These are phyloP conservation scores for Capsella rubella DNA, from an alignment of 441 rosid species.

Conservation along the genomic window DNA sequence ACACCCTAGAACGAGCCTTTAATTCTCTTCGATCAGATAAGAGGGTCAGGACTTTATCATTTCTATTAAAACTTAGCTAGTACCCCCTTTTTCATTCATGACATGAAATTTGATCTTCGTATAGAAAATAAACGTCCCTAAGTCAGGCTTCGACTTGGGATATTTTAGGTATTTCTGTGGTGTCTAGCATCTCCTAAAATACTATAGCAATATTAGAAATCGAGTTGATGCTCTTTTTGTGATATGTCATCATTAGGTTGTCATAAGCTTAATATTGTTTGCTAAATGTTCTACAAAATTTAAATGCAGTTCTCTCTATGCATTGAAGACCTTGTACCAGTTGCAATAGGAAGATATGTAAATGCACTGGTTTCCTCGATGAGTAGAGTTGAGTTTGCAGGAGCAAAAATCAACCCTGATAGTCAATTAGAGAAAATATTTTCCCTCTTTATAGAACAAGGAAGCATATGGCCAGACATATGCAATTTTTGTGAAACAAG, in stretches of 20 bases:
- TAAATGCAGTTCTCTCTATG: slow-evolving; percentile 86
- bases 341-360: slow-evolving; percentile 89
- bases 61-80: slow-evolving; percentile 28
- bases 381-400: slow-evolving; percentile 58
- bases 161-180: slow-evolving; percentile 28
- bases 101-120: slow-evolving; percentile 4
- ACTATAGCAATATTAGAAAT: neutral
- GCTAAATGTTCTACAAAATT: slow-evolving; percentile 28
- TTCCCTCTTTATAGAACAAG: slow-evolving; percentile 93
- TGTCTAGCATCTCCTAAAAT: slow-evolving; percentile 21
- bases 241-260: slow-evolving; percentile 35
- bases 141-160: slow-evolving; percentile 19
- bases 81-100: slow-evolving; percentile 16
- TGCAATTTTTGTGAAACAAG: slow-evolving; percentile 76
- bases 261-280: slow-evolving; percentile 17
- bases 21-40: slow-evolving; percentile 85
- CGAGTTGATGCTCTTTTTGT: slow-evolving; percentile 2
- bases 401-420: slow-evolving; percentile 55
- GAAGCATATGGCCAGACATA: slow-evolving; percentile 90
- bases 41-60: slow-evolving; percentile 65
- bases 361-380: slow-evolving; percentile 75
- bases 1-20: slow-evolving; percentile 91
- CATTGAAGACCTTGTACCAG: slow-evolving; percentile 92
- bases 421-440: slow-evolving; percentile 86
- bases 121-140: neutral